Conservation (phyloP, 441 rosid genomes). For the Daphne laureola region DNA sequence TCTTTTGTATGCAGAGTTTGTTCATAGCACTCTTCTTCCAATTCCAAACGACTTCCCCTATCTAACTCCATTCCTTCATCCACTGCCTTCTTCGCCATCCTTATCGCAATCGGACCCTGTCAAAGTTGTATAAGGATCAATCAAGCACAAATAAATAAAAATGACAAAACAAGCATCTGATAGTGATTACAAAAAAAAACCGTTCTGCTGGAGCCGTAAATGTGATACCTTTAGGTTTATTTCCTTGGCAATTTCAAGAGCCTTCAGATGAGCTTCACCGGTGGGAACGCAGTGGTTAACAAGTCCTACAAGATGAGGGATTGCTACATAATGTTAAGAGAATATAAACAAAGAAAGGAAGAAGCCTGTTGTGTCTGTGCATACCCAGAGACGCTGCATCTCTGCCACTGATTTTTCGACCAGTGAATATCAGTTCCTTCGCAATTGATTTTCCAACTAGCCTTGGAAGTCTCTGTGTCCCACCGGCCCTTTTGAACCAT, state of each 20-base stretch:
- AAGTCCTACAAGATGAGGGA: slow-evolving; percentile 38
- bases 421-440: slow-evolving; percentile 82
- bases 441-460: slow-evolving; percentile 73
- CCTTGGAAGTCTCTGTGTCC: slow-evolving; percentile 84
- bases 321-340: slow-evolving; percentile 7
- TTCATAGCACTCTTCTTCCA: too few species aligned
- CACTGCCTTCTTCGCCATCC: too few species aligned
- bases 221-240: slow-evolving; percentile 61
- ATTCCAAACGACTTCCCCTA: too few species aligned
- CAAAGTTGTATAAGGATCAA: neutral
- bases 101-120: too few species aligned
- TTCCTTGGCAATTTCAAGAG: slow-evolving; percentile 69
- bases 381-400: slow-evolving; percentile 65
- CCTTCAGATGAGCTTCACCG: slow-evolving; percentile 66
- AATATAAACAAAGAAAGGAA: neutral
- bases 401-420: slow-evolving; percentile 57
- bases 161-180: too few species aligned
- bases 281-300: slow-evolving; percentile 65
- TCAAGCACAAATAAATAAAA: too few species aligned
- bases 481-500: slow-evolving; percentile 61
- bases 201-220: neutral
- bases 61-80: too few species aligned
- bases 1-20: too few species aligned
- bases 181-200: neutral
- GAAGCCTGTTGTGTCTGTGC: slow-evolving; percentile 25